phyloP scores from a whole-genome alignment of 495 filamentous ascomycete species.

The Lepidopterella palustris region DNA sequence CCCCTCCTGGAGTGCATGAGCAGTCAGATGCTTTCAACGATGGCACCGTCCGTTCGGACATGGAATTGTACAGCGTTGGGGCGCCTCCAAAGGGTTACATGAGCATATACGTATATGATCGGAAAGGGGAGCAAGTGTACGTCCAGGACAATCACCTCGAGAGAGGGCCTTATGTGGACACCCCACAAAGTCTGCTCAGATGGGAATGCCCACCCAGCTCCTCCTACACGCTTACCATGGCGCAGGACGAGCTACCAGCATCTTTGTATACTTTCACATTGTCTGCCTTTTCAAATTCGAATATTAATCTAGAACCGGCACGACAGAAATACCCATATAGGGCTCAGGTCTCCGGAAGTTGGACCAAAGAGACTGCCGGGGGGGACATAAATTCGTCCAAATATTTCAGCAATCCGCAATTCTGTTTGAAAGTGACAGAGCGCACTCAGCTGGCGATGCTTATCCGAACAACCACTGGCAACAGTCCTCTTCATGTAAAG shows the following conservation, averaged over 20 bases:
- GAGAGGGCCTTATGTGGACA: slow-evolving; percentile 81
- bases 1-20: slow-evolving; percentile 11
- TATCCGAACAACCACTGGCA: slow-evolving; percentile 53
- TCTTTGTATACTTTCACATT: slow-evolving; percentile 73
- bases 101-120: slow-evolving; percentile 71
- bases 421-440: slow-evolving; percentile 52
- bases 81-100: slow-evolving; percentile 56
- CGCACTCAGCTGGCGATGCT: slow-evolving; percentile 59
- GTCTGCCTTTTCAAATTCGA: slow-evolving; percentile 62
- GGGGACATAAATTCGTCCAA: slow-evolving; percentile 69
- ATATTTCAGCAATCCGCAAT: slow-evolving; percentile 84
- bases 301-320: slow-evolving; percentile 55
- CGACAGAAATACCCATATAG: slow-evolving; percentile 51
- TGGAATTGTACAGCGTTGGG: slow-evolving; percentile 1
- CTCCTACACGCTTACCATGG: slow-evolving; percentile 70
- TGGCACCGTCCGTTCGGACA: slow-evolving; percentile 9
- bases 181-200: slow-evolving; percentile 80
- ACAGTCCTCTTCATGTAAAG: slow-evolving; percentile 74
- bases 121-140: slow-evolving; percentile 65
- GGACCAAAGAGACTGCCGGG: slow-evolving; percentile 74
- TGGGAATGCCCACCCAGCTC: slow-evolving; percentile 54
- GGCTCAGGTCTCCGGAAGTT: slow-evolving; percentile 51
- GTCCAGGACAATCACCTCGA: slow-evolving; percentile 59
- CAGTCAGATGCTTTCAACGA: slow-evolving; percentile 17
- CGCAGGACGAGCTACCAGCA: slow-evolving; percentile 67